Evolutionary conservation across 1,284 basidiomycete genomes (phyloP).

Genomic region (Puccinia triticina): DNA sequence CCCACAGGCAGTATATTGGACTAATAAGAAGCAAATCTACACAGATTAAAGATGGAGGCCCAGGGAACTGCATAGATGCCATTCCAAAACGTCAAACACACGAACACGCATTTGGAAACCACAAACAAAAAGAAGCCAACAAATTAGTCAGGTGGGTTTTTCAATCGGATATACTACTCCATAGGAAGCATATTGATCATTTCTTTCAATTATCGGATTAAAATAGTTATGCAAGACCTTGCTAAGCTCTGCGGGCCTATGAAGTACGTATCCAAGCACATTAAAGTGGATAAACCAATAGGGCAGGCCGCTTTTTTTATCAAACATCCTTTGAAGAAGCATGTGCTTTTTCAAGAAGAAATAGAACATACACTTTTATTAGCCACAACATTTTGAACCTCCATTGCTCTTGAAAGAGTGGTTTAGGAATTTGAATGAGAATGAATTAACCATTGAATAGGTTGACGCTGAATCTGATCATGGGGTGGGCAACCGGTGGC

Average conservation of each 20-base stretch:
- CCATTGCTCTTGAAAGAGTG: too few species aligned
- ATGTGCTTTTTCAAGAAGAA: too few species aligned
- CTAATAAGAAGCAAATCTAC: not conserved
- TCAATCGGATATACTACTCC: not conserved
- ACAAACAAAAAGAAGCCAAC: conserved; percentile 12
- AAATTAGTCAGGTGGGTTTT: conserved; percentile 31
- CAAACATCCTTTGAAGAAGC: too few species aligned
- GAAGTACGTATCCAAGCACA: too few species aligned
- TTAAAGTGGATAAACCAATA: too few species aligned
- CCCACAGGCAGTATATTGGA: not conserved
- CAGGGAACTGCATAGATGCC: conserved; percentile 4
- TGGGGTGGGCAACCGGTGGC: too few species aligned
- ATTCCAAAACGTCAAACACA: not conserved
- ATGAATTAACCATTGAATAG: too few species aligned
- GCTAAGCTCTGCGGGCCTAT: too few species aligned
- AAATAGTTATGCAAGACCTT: conserved; percentile 43
- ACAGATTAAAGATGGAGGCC: conserved; percentile 37
- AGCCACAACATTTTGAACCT: too few species aligned
- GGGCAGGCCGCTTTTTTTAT: not conserved
- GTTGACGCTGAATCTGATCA: too few species aligned
- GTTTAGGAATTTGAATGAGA: too few species aligned
- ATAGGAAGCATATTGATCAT: not conserved
- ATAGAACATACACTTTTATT: too few species aligned
- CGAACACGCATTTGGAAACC: conserved; percentile 39
- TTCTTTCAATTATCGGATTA: not conserved